phyloP scores from a whole-genome alignment of 2,329 filamentous ascomycete species.

The Botrytis pseudocinerea region DNA sequence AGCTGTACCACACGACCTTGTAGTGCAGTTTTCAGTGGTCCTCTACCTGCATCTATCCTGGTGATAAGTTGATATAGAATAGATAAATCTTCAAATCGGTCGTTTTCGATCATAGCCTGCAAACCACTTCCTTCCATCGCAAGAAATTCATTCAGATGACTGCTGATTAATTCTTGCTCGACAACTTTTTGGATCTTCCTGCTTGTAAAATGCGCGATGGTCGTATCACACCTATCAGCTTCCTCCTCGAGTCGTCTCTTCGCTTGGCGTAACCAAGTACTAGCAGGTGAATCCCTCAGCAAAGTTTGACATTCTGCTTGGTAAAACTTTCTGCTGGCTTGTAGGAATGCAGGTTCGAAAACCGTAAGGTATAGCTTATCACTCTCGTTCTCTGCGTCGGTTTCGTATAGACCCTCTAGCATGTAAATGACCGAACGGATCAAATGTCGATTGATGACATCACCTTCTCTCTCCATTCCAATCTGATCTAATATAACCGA shows the following conservation, averaged over 20 bases:
- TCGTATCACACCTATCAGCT: slow-evolving; percentile 77
- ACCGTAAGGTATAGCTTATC: slow-evolving; percentile 80
- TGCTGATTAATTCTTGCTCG: slow-evolving; percentile 75
- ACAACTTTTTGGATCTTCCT: slow-evolving; percentile 74
- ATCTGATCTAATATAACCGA: slow-evolving; percentile 87
- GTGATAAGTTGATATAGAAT: slow-evolving; percentile 78
- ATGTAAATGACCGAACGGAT: slow-evolving; percentile 84
- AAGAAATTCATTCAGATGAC: slow-evolving; percentile 78
- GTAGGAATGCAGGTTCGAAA: slow-evolving; percentile 79
- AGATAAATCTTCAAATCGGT: slow-evolving; percentile 74
- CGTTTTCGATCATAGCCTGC: slow-evolving; percentile 87
- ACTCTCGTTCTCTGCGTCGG: slow-evolving; percentile 71
- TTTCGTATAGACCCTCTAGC: slow-evolving; percentile 86
- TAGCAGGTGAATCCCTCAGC: slow-evolving; percentile 75
- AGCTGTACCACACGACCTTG: slow-evolving; percentile 76
- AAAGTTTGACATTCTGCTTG: slow-evolving; percentile 70
- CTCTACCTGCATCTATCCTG: slow-evolving; percentile 74
- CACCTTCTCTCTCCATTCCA: slow-evolving; percentile 86
- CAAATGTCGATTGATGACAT: slow-evolving; percentile 80
- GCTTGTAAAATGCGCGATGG: slow-evolving; percentile 71
- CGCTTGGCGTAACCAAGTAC: slow-evolving; percentile 77
- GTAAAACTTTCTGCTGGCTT: slow-evolving; percentile 73
- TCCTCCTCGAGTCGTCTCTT: slow-evolving; percentile 77
- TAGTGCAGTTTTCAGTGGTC: slow-evolving; percentile 67
- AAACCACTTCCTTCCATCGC: slow-evolving; percentile 83